These are phyloP conservation scores for Viola odorata DNA, from an alignment of 345 rosid species.

Conservation along the genomic window DNA sequence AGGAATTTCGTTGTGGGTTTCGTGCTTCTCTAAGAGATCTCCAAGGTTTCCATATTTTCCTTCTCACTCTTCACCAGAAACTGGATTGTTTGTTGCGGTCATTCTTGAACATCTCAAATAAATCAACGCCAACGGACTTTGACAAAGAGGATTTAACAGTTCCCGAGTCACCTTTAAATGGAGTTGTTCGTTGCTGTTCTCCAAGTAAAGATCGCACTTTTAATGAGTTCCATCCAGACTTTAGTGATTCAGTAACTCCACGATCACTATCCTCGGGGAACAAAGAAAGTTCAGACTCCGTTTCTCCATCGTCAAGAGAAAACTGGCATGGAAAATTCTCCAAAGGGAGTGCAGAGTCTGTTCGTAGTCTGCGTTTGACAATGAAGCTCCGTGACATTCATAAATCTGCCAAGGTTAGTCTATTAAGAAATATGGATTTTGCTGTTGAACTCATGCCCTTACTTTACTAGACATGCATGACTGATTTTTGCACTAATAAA, in stretches of 20 bases:
- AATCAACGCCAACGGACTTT: constrained; percentile 47
- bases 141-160: constrained; percentile 65
- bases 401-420: constrained; percentile 84
- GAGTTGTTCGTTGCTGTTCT: constrained; percentile 38
- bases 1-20: constrained; percentile 74
- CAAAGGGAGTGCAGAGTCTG: constrained; percentile 62
- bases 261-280: constrained; percentile 54
- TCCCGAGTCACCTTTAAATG: constrained; percentile 63
- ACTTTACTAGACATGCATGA: not conserved
- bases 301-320: constrained; percentile 70
- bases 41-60: constrained; percentile 88
- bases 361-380: constrained; percentile 71
- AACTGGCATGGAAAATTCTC: constrained; percentile 61
- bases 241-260: constrained; percentile 51
- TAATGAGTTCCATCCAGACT: constrained; percentile 51
- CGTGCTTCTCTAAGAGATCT: constrained; percentile 88
- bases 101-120: constrained; percentile 62
- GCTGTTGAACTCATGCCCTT: not conserved
- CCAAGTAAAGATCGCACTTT: constrained; percentile 47
- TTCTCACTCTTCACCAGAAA: constrained; percentile 88
- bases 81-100: constrained; percentile 66
- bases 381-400: constrained; percentile 92
- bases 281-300: constrained; percentile 58
- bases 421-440: not conserved
- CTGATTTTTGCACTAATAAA: not conserved